Conservation (phyloP, 306 rosid species). For the Lotus japonicus region DNA sequence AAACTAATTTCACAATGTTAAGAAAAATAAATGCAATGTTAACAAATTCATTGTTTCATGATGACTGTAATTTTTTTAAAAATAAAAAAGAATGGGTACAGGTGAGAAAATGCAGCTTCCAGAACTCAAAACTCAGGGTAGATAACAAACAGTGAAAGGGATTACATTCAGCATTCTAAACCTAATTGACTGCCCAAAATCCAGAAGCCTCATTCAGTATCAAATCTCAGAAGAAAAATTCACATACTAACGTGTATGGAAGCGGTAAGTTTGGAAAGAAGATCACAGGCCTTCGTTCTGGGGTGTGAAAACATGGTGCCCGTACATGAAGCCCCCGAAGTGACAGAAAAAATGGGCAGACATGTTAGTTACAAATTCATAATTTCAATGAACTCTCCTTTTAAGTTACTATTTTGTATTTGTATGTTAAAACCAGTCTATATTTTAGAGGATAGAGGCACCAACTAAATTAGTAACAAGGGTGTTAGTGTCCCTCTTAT, state of each 20-base stretch:
- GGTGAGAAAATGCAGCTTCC: not conserved
- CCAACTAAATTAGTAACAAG: no score
- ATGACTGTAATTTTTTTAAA: constrained; percentile 6
- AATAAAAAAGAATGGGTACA: not conserved
- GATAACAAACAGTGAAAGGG: constrained; percentile 7
- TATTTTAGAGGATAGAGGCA: no score
- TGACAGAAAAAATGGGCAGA: constrained; percentile 5
- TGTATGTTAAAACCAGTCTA: no score
- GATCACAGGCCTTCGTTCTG: constrained; percentile 50
- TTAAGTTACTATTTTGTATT: no score
- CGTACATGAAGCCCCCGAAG: no score
- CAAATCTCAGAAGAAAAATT: not conserved
- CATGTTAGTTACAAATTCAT: no score
- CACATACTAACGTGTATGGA: constrained; percentile 38
- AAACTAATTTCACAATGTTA: no score
- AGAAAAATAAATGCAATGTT: no score
- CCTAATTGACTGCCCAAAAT: constrained; percentile 8
- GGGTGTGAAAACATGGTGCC: constrained; percentile 28
- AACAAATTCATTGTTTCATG: no score
- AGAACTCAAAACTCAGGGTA: constrained; percentile 5
- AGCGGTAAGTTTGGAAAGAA: constrained; percentile 60
- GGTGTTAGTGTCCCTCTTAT: no score
- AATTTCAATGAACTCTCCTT: no score
- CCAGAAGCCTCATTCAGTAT: not conserved
- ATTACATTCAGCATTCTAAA: constrained; percentile 10